These are phyloP conservation scores for Theileria annulata DNA, from an alignment of 169 alveolate genomes.

Conservation along the genomic window DNA sequence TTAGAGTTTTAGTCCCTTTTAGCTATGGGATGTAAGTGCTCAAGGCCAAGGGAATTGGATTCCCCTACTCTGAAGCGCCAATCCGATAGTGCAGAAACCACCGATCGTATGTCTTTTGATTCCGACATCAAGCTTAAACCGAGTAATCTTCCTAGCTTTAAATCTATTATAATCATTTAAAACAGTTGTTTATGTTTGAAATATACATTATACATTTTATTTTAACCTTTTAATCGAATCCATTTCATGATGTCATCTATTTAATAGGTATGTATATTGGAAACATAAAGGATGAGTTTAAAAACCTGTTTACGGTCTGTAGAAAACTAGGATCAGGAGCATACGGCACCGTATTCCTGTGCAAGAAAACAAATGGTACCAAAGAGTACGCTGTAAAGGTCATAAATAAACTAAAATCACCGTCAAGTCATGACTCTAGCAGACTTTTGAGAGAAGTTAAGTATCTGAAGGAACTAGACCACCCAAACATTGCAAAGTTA, in stretches of 20 bases:
- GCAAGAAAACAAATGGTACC: slow-evolving; percentile 75
- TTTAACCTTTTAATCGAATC: not conserved
- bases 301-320: slow-evolving; percentile 79
- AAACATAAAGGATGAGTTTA: slow-evolving; percentile 68
- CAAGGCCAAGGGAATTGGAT: not conserved
- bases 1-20: not conserved
- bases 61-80: not conserved
- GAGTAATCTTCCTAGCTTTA: not conserved
- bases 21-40: not conserved
- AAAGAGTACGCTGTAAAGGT: slow-evolving; percentile 85
- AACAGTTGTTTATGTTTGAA: not conserved
- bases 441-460: slow-evolving; percentile 82
- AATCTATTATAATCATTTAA: not conserved
- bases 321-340: slow-evolving; percentile 91
- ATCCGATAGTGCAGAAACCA: not conserved
- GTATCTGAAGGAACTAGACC: slow-evolving; percentile 87
- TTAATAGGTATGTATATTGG: slow-evolving; percentile 65
- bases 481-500: slow-evolving; percentile 92
- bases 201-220: not conserved
- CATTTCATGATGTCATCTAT: not conserved
- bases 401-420: slow-evolving; percentile 71
- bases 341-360: slow-evolving; percentile 85
- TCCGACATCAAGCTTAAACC: slow-evolving; percentile 10
- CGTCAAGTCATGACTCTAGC: slow-evolving; percentile 8
- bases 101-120: not conserved